Evolutionary conservation across 495 filamentous ascomycete species (phyloP).

Genomic region (Xylaria bambusicola): DNA sequence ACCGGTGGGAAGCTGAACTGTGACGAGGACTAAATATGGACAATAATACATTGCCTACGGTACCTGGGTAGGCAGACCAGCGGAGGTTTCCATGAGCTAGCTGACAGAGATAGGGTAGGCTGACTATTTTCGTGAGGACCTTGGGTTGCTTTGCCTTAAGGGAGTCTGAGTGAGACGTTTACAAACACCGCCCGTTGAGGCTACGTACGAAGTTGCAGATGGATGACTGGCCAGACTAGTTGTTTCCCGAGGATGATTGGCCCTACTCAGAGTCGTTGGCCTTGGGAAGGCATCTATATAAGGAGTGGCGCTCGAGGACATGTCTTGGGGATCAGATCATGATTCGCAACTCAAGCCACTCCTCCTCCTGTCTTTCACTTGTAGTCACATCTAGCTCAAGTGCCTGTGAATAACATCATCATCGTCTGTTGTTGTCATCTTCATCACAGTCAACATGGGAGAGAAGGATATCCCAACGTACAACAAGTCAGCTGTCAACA

Average conservation of each 20-base stretch:
- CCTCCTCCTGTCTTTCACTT: not conserved
- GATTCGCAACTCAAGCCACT: not conserved
- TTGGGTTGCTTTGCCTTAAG: not conserved
- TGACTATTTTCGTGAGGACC: not conserved
- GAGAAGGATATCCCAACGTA: slow-evolving; percentile 19
- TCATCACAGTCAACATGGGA: slow-evolving; percentile 11
- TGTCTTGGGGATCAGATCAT: not conserved
- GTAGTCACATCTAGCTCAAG: not conserved
- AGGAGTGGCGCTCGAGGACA: not conserved
- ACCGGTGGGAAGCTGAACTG: slow-evolving; percentile 10
- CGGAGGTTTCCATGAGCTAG: slow-evolving; percentile 4
- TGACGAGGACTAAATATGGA: slow-evolving; percentile 12
- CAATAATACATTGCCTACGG: not conserved
- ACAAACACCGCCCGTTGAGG: not conserved
- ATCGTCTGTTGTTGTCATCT: not conserved
- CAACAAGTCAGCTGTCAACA: slow-evolving; percentile 19
- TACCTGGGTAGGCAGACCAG: slow-evolving; percentile 6
- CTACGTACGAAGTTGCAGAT: not conserved
- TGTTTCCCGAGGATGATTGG: not conserved
- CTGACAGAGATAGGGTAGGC: slow-evolving; percentile 11
- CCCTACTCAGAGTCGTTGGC: not conserved
- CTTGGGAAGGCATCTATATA: slow-evolving; percentile 1
- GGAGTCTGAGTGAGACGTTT: slow-evolving; percentile 2
- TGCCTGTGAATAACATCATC: not conserved
- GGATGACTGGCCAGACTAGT: slow-evolving; percentile 1